These are phyloP conservation scores for Dioscorea alata DNA, from an alignment of 106 monocot species.

Conservation along the genomic window DNA sequence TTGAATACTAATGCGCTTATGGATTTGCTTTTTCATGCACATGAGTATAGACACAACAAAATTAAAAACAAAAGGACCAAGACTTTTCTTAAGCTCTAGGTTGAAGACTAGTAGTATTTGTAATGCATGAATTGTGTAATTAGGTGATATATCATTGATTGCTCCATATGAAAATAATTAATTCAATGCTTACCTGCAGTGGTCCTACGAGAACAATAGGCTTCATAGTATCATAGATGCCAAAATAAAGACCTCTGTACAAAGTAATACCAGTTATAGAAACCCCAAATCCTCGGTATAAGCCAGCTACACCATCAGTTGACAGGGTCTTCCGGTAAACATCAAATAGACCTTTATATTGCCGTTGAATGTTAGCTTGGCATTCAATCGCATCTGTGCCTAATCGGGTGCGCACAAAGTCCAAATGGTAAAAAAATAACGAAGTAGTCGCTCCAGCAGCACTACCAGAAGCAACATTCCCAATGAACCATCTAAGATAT, in stretches of 20 bases:
- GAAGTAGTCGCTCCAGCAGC: slow-evolving; percentile 88
- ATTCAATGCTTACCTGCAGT: slow-evolving; percentile 44
- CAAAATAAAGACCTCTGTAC: slow-evolving; percentile 91
- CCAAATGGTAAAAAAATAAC: slow-evolving; percentile 77
- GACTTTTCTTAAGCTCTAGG: no score
- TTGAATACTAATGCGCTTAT: no score
- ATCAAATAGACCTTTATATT: slow-evolving; percentile 74
- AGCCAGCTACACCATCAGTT: slow-evolving; percentile 73
- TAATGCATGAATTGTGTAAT: no score
- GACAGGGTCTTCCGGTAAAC: slow-evolving; percentile 79
- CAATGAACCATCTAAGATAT: slow-evolving; percentile 59
- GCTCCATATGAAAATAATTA: no score
- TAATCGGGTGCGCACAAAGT: slow-evolving; percentile 80
- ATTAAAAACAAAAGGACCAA: no score
- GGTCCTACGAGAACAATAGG: slow-evolving; percentile 76
- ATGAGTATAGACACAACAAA: no score
- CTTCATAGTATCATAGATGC: slow-evolving; percentile 89
- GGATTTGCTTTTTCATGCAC: no score
- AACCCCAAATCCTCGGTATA: slow-evolving; percentile 89
- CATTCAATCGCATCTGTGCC: slow-evolving; percentile 78
- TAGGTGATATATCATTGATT: no score
- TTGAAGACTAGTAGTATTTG: no score
- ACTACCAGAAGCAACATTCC: slow-evolving; percentile 87
- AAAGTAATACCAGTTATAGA: slow-evolving; percentile 86
- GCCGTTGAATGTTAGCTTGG: slow-evolving; percentile 35